Evolutionary conservation across 208 protist genomes (phyloP).

Genomic region (Wallacemonas sp.): DNA sequence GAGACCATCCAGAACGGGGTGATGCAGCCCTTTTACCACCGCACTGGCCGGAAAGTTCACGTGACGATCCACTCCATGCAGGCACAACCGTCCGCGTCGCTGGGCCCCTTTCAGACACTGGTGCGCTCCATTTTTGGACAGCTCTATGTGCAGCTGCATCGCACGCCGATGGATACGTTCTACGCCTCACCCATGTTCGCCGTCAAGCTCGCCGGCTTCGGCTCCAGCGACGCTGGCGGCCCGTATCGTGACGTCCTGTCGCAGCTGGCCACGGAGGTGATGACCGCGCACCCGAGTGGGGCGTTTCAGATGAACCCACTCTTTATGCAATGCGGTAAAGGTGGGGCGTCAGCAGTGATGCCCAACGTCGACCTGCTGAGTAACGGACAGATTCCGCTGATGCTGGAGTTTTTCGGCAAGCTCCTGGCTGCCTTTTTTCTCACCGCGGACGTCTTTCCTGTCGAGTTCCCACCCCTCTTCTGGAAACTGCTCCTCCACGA

Average conservation of each 20-base stretch:
- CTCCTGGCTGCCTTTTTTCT: conserved; percentile 94
- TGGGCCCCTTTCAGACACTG: conserved; percentile 67
- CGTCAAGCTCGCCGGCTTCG: conserved; percentile 89
- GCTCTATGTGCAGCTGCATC: conserved; percentile 83
- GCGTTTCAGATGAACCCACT: conserved; percentile 89
- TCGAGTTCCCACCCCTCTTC: conserved; percentile 93
- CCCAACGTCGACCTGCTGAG: conserved; percentile 56
- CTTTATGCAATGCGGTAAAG: conserved; percentile 76
- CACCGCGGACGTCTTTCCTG: conserved; percentile 84
- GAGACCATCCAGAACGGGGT: conserved; percentile 77
- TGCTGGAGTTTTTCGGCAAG: conserved; percentile 94
- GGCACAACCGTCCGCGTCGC: conserved; percentile 53
- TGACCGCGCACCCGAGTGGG: conserved; percentile 79
- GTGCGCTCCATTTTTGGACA: conserved; percentile 88
- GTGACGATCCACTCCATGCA: conserved; percentile 91
- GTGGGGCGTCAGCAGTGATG: conserved; percentile 63
- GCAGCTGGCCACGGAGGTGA: conserved; percentile 87
- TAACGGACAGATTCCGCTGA: conserved; percentile 72
- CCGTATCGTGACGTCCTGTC: conserved; percentile 91
- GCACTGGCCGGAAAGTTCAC: conserved; percentile 56
- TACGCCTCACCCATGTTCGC: conserved; percentile 87
- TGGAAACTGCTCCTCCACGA: conserved; percentile 92
- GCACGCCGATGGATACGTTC: conserved; percentile 65
- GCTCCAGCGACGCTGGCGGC: conserved; percentile 88
- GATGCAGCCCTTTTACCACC: conserved; percentile 81